Evolutionary conservation across 2,329 filamentous ascomycete genomes (phyloP).

Genomic region (Gnomoniopsis sp.): DNA sequence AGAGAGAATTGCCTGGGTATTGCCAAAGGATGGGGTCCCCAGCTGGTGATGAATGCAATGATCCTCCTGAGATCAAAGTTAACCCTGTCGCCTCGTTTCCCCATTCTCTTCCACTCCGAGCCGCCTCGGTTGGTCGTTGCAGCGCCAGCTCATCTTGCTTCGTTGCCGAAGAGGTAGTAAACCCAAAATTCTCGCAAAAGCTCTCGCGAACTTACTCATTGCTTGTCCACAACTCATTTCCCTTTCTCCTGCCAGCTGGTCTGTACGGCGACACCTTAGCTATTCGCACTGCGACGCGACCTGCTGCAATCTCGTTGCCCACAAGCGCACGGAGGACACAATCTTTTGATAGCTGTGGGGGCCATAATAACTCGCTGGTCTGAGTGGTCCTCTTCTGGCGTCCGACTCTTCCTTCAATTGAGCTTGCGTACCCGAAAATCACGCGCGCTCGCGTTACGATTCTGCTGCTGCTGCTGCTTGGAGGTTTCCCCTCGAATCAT

Average conservation of each 20-base stretch:
- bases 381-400: constrained; percentile 9
- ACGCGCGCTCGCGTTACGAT: neutral
- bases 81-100: constrained; percentile 17
- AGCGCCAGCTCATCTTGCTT: constrained; percentile 8
- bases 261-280: constrained; percentile 7
- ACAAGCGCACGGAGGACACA: constrained; percentile 5
- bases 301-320: constrained; percentile 1
- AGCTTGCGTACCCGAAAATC: constrained; percentile 2
- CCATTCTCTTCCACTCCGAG: neutral
- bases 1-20: too few relatives aligned
- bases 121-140: constrained; percentile 4
- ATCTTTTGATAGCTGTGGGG: constrained; percentile 6
- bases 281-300: constrained; percentile 6
- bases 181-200: neutral
- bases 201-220: neutral
- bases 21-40: constrained; percentile 1
- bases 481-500: neutral
- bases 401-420: constrained; percentile 2
- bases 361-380: constrained; percentile 13
- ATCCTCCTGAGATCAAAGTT: constrained; percentile 16
- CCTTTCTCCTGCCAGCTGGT: constrained; percentile 17
- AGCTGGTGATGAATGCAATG: constrained; percentile 8
- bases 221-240: constrained; percentile 15
- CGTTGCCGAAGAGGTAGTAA: neutral
- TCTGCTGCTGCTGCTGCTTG: neutral